Evolutionary conservation across 768 basidiomycete species (phyloP), one percentile per base, ranked within the genome.

Genomic region (Termitomyces eurrhizus): DNA sequence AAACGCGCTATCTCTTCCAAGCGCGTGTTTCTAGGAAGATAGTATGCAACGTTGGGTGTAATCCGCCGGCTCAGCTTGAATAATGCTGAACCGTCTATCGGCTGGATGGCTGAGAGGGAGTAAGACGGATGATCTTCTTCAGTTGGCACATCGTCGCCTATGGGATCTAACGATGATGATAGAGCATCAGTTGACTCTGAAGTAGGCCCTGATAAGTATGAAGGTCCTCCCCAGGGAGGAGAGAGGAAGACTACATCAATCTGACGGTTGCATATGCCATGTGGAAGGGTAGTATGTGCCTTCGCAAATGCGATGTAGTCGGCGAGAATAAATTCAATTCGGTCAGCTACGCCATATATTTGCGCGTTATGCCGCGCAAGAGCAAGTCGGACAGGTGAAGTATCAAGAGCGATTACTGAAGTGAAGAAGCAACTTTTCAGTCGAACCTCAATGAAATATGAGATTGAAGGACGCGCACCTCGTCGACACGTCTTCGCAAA

Each of bases 401-500:
- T 89, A 68, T 99, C 97, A 58, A 99, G 77, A 0, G 97, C 95
- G 56, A 99, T 95, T 29, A 99, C 97, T 98, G 16, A 14, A 11
- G 7, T 98, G 11, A 26, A 16, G 7, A 21, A 18, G 11, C 18
- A 11, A 50, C 3, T 26, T 42, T 9, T 41, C 5, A 21, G 14
- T 24, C 32, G 3, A n/a, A 7, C 1, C 6, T 32, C 33, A 7
- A 29, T 7, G 41, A 1, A 4, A 7, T 36, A 42, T 11, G 24
- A 29, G 48, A 8, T 46, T 39, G 13, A 35, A 24, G 11, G 73
- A 24, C 12, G 72, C 88, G 61, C 67, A 97, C 96, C 96, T 73
- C 91, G 77, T 70, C 96, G 91, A 75, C 97, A 99, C 2, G 95
- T 97, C 71, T 89, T 85, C 2, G 97, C 97, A 73, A 99, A 98